Percentiles rank a stretch among this genome's conserved stretches.
Conservation (phyloP, 2,329 filamentous ascomycete species). For the Fragosphaeria purpurea region DNA sequence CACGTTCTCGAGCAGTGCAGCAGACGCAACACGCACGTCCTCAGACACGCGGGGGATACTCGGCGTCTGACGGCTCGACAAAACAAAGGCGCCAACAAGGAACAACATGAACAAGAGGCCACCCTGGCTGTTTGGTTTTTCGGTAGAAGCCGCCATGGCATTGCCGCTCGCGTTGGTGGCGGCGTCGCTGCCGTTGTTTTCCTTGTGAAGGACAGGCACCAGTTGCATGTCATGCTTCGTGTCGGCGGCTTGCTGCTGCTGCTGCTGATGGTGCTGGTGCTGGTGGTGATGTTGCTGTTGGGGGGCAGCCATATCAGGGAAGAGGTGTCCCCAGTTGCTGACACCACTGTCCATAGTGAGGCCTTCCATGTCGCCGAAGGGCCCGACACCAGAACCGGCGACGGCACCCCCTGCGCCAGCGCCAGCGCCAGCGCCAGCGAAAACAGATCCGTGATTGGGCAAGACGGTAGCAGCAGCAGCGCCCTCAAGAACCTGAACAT, state of each 20-base stretch:
- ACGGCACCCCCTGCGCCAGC: neutral
- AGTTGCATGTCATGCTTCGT: constrained; percentile 49
- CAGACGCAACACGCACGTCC: constrained; percentile 68
- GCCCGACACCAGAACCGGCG: constrained; percentile 27
- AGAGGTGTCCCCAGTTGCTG: constrained; percentile 67
- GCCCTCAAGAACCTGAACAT: constrained; percentile 61
- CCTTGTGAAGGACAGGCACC: constrained; percentile 23
- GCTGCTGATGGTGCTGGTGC: constrained; percentile 2
- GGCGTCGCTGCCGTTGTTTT: constrained; percentile 44
- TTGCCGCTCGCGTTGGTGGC: constrained; percentile 6
- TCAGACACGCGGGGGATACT: constrained; percentile 70
- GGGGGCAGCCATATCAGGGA: constrained; percentile 59
- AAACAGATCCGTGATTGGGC: constrained; percentile 34
- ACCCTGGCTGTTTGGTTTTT: constrained; percentile 64
- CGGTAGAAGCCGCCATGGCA: constrained; percentile 32
- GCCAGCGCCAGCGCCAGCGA: constrained; percentile 21
- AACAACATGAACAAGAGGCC: constrained; percentile 89
- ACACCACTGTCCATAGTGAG: constrained; percentile 60
- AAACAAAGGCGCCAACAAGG: constrained; percentile 90
- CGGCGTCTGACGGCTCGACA: constrained; percentile 70
- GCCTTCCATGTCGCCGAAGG: constrained; percentile 74
- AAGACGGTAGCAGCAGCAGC: constrained; percentile 32
- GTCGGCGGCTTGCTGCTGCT: constrained; percentile 24
- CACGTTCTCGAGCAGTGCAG: constrained; percentile 67
- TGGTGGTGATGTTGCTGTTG: constrained; percentile 23